Conservation (phyloP, 441 rosid species). For the Eruca vesicaria region DNA sequence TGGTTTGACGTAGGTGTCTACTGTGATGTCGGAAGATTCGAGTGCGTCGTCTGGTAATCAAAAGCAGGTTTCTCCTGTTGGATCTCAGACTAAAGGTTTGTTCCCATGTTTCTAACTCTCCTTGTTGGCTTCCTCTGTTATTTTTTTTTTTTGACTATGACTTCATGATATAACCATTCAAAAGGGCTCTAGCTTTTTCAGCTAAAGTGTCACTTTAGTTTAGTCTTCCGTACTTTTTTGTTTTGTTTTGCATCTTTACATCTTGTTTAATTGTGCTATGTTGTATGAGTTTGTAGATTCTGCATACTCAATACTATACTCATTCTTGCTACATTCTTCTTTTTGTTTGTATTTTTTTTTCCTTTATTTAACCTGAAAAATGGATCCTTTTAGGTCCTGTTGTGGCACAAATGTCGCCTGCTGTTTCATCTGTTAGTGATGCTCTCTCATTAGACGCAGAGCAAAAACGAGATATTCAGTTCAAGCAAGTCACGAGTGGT, state of each 20-base stretch:
- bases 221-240: too few species aligned
- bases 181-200: not conserved
- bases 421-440: constrained; percentile 29
- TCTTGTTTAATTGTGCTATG: not conserved
- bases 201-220: not conserved
- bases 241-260: not conserved
- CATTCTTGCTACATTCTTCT: not conserved
- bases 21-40: constrained; percentile 48
- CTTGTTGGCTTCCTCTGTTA: not conserved
- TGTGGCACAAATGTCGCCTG: constrained; percentile 39
- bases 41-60: constrained; percentile 37
- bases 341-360: not conserved
- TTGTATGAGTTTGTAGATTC: not conserved
- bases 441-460: constrained; percentile 35
- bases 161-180: too few species aligned
- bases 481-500: constrained; percentile 49
- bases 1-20: constrained; percentile 11
- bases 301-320: not conserved
- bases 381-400: constrained; percentile 36
- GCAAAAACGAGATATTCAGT: not conserved
- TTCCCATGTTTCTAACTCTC: not conserved
- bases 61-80: constrained; percentile 25
- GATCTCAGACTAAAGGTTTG: constrained; percentile 46
- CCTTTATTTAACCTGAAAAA: not conserved
- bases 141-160: not conserved